Base-by-base conservation (phyloP, 2,329 filamentous ascomycete species). In the Sporothrix mexicana region DNA sequence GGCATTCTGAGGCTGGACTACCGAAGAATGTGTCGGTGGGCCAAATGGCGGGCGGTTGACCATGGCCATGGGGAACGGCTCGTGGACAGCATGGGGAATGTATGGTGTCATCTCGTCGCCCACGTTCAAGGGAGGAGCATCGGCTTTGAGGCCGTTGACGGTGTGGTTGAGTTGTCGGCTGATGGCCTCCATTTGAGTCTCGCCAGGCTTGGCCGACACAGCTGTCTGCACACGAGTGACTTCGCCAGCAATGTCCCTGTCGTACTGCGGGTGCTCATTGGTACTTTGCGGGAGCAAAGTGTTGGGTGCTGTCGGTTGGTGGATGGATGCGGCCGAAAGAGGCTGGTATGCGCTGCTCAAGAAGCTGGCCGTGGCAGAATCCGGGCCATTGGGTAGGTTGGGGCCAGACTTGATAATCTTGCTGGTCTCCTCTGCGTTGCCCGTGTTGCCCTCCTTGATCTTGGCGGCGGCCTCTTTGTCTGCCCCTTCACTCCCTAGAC, bases 1-100 rank as follows among this genome's bases (percentile, higher is more conserved):
- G 68, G 90, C 91, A 77, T 95, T 94, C 77, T 95, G 93, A 0
- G 93, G 93, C 2, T 89, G 90, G 67, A 86, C 83, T 2, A 90
- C 82, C 20, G 86, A 89, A 20, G 84, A 82, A 72, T 91, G 88
- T 76, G 88, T 91, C 1, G 89, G 85, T 0, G 85, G 83, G 0
- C 91, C 91, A 78, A 90, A 92, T 0, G 92, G 91, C 23, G 88
- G 85, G 2, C 92, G 87, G 75, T 89, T 91, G 0, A 93, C 91
- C 67, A 94, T 82, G 0, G 91, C 92, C 75, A 94, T 93, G 0
- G 92, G 91, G 17, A 93, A 88, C 0, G 88, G 84, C 2, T 85
- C 81, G 73, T 88, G 86, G 0, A 81, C 79, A 0, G 83, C 82
- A 25, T 88, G 83, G 0, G 88, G 81, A 7, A 92, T 85, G 72